Evolutionary conservation across 2,329 filamentous ascomycete species (phyloP), one percentile per base, ranked within the genome.

Genomic region (Verticillium tricorpus): DNA sequence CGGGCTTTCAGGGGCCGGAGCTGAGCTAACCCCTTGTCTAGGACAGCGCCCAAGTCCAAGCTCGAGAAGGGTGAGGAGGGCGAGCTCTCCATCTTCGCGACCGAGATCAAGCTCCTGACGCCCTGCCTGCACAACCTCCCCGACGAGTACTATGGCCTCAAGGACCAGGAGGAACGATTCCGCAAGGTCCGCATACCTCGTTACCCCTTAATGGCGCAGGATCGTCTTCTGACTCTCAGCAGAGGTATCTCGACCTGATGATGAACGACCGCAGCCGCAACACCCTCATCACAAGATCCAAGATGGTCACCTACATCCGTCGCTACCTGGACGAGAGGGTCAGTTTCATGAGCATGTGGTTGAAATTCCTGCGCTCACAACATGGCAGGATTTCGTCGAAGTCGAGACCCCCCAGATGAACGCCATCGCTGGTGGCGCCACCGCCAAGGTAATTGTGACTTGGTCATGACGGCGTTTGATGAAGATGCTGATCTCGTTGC

Each of bases 341-440:
- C 6, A 55, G 52, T 56, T 9, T 28, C 14, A 11, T 34, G 11
- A 34, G 12, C n/a, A 4, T 15, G 12, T 28, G 12, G n/a, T 54
- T 15, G 25, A 6, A 32, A n/a, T 28, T n/a, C 14, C 9, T 17
- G 9, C 7, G 32, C 32, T 22, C 22, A 19, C 17, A 5, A 2
- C 11, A 5, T n/a, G 5, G 12, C 34, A 61, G 59, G 91, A 94
- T 70, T 99, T 99, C 76, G 83, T 93, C 61, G 93, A 97, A 75
- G 93, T 98, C 31, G 92, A 98, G 79, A 99, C 95, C 0, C 94
- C 95, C 5, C 97, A 98, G 87, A 93, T 99, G 85, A 96, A 97
- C 75, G 86, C 91, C 71, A 96, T 97, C 73, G 93, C 95, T 34
- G 96, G 95, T 69, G 95, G 95, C 73, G 95, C 95, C 37, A 98